Conservation (phyloP, 1,139 yeast species). For the Saccharomycopsis crataegensis region DNA sequence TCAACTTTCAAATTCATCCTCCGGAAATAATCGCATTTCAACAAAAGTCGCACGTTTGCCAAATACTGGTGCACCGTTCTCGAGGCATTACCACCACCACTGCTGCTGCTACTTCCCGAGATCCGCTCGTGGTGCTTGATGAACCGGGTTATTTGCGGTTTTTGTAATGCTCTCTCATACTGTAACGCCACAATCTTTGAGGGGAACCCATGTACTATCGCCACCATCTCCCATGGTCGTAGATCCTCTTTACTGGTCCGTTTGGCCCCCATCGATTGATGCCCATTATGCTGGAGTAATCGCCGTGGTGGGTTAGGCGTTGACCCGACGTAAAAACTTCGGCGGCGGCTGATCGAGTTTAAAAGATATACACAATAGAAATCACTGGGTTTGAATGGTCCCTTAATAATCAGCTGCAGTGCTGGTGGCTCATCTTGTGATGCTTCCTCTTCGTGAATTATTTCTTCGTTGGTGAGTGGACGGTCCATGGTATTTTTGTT, state of each 20-base stretch:
- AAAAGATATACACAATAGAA: constrained; percentile 66
- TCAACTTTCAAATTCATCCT: constrained; percentile 36
- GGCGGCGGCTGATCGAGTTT: constrained; percentile 47
- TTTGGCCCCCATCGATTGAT: constrained; percentile 60
- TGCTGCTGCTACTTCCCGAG: constrained; percentile 19
- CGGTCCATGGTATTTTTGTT: no score
- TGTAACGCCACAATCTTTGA: constrained; percentile 65
- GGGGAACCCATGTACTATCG: constrained; percentile 64
- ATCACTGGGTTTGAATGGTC: neutral
- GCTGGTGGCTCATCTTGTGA: neutral
- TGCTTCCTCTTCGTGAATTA: no score
- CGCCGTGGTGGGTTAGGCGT: constrained; percentile 68
- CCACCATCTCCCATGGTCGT: constrained; percentile 68
- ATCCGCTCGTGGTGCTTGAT: constrained; percentile 28
- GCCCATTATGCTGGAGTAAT: constrained; percentile 74
- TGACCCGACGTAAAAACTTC: constrained; percentile 65
- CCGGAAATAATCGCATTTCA: constrained; percentile 36
- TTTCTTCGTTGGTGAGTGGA: no score
- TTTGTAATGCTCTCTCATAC: constrained; percentile 73
- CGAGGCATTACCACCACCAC: constrained; percentile 26
- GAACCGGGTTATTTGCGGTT: constrained; percentile 57
- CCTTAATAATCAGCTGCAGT: neutral
- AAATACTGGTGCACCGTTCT: constrained; percentile 40
- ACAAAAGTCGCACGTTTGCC: constrained; percentile 43
- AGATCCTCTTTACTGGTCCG: constrained; percentile 47